Evolutionary conservation across 2,329 filamentous ascomycete species (phyloP).

Genomic region (Dothideomycetes sp.): DNA sequence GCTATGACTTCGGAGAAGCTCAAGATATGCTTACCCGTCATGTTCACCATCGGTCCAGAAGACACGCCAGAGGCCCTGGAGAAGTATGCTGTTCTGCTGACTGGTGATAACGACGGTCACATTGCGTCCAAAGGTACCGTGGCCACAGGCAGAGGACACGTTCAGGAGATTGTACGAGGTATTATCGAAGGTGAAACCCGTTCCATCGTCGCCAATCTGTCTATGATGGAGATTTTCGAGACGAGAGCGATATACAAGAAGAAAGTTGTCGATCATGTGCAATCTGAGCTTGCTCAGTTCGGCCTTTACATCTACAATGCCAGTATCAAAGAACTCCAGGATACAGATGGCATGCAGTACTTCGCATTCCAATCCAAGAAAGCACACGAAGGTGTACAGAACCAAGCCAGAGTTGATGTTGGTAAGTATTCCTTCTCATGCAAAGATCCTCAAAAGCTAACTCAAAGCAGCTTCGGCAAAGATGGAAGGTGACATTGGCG

Average conservation of each 20-base stretch:
- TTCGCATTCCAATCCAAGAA: constrained; percentile 75
- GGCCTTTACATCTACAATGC: constrained; percentile 59
- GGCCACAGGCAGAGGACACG: constrained; percentile 49
- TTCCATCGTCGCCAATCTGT: constrained; percentile 76
- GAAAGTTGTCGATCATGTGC: constrained; percentile 55
- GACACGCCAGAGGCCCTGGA: constrained; percentile 60
- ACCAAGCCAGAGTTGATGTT: constrained; percentile 61
- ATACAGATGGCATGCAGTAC: constrained; percentile 72
- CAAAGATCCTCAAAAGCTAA: too few relatives aligned
- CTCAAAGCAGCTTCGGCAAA: too few relatives aligned
- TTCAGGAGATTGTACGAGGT: constrained; percentile 78
- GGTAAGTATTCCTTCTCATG: constrained; percentile 19
- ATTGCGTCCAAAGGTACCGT: constrained; percentile 29
- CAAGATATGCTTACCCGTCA: constrained; percentile 70
- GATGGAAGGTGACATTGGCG: constrained; percentile 62
- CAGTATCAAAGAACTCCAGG: constrained; percentile 80
- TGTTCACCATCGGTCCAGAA: constrained; percentile 78
- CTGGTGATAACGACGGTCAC: constrained; percentile 48
- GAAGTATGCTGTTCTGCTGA: constrained; percentile 75
- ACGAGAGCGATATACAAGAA: constrained; percentile 69
- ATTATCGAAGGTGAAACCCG: constrained; percentile 85
- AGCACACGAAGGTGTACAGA: constrained; percentile 75
- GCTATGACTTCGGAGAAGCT: constrained; percentile 88
- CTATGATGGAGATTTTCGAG: constrained; percentile 85
- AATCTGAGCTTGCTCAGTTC: constrained; percentile 71